Evolutionary conservation across 2,329 filamentous ascomycete species (phyloP).

Genomic region (Trichoderma afroharzianum): DNA sequence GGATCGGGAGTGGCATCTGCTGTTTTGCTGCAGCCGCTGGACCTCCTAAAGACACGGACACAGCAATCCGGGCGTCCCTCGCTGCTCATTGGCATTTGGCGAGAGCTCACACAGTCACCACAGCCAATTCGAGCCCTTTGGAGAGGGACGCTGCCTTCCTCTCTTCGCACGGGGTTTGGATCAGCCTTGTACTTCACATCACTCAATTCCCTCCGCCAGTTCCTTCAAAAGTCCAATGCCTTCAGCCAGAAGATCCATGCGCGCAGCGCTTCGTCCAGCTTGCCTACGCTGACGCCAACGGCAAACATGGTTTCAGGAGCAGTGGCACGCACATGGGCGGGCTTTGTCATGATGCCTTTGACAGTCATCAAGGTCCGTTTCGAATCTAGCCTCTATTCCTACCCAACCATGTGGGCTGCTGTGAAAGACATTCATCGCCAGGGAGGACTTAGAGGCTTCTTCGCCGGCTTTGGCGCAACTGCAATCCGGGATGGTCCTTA

Average conservation of each 20-base stretch:
- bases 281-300: constrained; percentile 78
- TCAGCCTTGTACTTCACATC: constrained; percentile 91
- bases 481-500: constrained; percentile 94
- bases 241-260: constrained; percentile 24
- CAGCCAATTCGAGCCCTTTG: constrained; percentile 68
- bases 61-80: constrained; percentile 78
- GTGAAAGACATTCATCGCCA: constrained; percentile 67
- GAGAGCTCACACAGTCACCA: constrained; percentile 53
- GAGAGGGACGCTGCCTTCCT: constrained; percentile 88
- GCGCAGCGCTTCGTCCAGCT: constrained; percentile 56
- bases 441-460: constrained; percentile 80
- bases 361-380: constrained; percentile 97
- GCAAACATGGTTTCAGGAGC: constrained; percentile 86
- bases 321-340: constrained; percentile 77
- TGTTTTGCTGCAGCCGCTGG: constrained; percentile 87
- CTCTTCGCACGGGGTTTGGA: constrained; percentile 88
- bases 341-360: constrained; percentile 90
- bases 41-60: constrained; percentile 92
- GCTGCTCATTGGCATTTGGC: constrained; percentile 41
- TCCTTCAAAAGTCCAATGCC: constrained; percentile 38
- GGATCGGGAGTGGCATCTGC: constrained; percentile 84
- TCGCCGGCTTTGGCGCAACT: constrained; percentile 89
- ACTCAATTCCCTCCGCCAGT: constrained; percentile 77
- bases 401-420: constrained; percentile 71
- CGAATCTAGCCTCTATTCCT: constrained; percentile 82